phyloP scores from a whole-genome alignment of 129 eudicot genomes.

The Oenanthe sinensis region DNA sequence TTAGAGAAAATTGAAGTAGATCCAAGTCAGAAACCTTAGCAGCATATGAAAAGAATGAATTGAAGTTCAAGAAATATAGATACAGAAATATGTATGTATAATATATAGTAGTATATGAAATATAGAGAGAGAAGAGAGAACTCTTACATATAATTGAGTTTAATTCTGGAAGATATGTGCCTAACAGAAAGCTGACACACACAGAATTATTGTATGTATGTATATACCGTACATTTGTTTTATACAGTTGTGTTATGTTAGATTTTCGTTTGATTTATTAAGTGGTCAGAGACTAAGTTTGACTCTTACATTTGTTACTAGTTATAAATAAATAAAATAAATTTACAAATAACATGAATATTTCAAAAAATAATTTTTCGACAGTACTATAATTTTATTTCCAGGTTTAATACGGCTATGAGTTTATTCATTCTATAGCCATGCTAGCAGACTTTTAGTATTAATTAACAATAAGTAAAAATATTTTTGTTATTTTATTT shows the following conservation, averaged over 20 bases:
- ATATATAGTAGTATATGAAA: background rate
- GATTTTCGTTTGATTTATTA: background rate
- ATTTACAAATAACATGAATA: no score
- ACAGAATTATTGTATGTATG: background rate
- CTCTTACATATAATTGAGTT: background rate
- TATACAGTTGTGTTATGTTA: background rate
- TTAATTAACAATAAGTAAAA: no score
- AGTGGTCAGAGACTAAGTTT: background rate
- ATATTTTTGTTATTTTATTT: no score
- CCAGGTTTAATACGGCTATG: no score
- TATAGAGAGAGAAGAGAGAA: background rate
- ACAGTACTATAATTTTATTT: no score
- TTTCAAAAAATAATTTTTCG: no score
- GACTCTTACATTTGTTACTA: background rate
- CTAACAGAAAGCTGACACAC: background rate
- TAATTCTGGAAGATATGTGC: background rate
- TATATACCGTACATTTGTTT: background rate
- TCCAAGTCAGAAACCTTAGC: background rate
- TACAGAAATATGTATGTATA: background rate
- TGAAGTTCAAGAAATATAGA: background rate
- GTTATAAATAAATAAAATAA: no score
- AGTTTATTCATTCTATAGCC: no score
- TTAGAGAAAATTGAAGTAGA: slow-evolving; percentile 3
- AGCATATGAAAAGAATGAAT: background rate
- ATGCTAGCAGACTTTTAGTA: no score